These are phyloP conservation scores for Rhododendron ovatum DNA, from an alignment of 148 eudicot species.

Conservation along the genomic window DNA sequence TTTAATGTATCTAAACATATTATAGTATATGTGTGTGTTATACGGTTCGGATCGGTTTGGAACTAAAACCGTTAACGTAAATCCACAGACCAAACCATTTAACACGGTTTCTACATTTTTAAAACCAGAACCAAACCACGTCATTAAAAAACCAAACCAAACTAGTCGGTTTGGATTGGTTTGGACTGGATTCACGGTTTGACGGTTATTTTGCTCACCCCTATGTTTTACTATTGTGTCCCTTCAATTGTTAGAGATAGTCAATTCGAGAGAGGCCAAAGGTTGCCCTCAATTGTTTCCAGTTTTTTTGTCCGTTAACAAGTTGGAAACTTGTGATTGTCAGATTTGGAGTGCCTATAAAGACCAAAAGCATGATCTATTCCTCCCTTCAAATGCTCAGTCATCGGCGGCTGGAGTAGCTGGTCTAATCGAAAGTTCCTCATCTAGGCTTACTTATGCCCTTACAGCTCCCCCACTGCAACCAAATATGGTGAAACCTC, in stretches of 20 bases:
- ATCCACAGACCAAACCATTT: no score
- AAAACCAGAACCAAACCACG: no score
- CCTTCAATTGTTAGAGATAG: background rate
- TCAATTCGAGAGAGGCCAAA: background rate
- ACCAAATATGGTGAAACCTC: constrained; percentile 30
- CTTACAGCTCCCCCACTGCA: constrained; percentile 77
- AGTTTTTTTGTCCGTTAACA: background rate
- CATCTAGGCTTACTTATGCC: constrained; percentile 74
- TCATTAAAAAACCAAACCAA: no score
- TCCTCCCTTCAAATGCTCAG: constrained; percentile 98
- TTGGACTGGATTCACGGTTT: no score
- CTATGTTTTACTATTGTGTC: background rate
- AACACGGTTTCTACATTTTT: no score
- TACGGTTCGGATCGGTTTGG: no score
- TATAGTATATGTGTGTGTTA: no score
- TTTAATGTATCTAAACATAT: no score
- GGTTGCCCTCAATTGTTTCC: background rate
- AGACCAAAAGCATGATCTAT: constrained; percentile 93
- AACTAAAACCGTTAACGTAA: no score
- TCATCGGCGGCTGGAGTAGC: constrained; percentile 94
- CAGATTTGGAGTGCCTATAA: constrained; percentile 98
- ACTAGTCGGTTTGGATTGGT: no score
- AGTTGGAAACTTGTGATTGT: background rate
- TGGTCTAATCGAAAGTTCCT: constrained; percentile 82
- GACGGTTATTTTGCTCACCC: no score